phyloP scores from a whole-genome alignment of 192 early-diverging fungal species.

The Coemansia sp. region DNA sequence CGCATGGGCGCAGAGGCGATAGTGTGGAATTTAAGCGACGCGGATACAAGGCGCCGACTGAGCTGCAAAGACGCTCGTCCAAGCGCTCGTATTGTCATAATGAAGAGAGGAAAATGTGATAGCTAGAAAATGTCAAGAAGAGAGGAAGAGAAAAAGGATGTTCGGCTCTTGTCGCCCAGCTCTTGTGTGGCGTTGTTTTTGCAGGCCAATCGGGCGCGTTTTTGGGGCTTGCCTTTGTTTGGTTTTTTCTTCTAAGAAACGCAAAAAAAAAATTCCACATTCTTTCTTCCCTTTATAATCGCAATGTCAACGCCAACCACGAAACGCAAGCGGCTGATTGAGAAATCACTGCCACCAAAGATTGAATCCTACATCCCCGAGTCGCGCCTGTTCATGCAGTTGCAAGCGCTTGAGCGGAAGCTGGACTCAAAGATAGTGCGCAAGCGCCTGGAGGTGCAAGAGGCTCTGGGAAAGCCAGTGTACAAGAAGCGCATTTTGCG shows the following conservation, averaged over 20 bases:
- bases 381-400: slow-evolving; percentile 80
- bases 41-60: neutral
- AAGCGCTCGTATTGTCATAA: neutral
- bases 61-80: neutral
- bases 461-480: slow-evolving; percentile 71
- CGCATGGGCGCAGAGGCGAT: slow-evolving; percentile 7
- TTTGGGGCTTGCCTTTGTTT: neutral
- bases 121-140: neutral
- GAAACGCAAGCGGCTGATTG: slow-evolving; percentile 45
- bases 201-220: no score
- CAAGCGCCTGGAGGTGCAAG: slow-evolving; percentile 87
- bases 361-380: slow-evolving; percentile 91
- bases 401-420: slow-evolving; percentile 82
- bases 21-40: neutral
- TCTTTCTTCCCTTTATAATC: no score
- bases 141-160: neutral
- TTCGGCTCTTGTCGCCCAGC: no score
- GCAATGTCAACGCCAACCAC: slow-evolving; percentile 29
- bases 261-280: no score
- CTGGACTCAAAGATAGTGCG: slow-evolving; percentile 87
- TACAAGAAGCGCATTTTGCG: slow-evolving; percentile 76
- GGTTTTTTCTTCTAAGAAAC: neutral
- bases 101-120: neutral
- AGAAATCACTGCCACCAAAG: slow-evolving; percentile 54
- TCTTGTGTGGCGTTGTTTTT: no score